Evolutionary conservation across 768 basidiomycete genomes (phyloP).

Genomic region (Russula sp.): DNA sequence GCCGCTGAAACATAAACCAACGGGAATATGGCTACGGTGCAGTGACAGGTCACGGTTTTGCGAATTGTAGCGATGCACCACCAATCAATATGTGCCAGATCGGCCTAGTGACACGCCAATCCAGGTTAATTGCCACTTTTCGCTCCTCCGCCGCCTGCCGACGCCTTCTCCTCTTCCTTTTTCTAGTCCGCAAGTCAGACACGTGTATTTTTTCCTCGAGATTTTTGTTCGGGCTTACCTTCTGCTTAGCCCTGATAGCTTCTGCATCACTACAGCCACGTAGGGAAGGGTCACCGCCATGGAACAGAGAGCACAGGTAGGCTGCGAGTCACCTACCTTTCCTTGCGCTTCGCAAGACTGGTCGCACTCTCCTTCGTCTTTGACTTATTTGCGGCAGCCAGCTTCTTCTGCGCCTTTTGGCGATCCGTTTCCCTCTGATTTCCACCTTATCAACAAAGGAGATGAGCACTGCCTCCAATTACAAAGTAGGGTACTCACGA

Average conservation of each 20-base stretch:
- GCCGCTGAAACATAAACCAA: neutral
- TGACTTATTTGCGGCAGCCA: constrained; percentile 48
- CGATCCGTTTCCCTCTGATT: constrained; percentile 81
- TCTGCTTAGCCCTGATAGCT: constrained; percentile 72
- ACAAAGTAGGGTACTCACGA: constrained; percentile 17
- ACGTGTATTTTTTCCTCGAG: too few species aligned
- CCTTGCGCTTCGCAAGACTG: constrained; percentile 64
- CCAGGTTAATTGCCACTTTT: constrained; percentile 34
- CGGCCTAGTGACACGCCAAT: constrained; percentile 19
- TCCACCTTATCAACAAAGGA: constrained; percentile 50
- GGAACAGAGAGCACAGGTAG: constrained; percentile 18
- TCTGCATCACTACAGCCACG: constrained; percentile 63
- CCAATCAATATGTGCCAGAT: constrained; percentile 28
- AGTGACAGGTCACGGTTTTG: constrained; percentile 17
- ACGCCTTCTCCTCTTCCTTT: constrained; percentile 37
- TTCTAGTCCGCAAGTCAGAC: constrained; percentile 31
- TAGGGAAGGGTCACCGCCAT: constrained; percentile 34
- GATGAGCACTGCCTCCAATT: neutral
- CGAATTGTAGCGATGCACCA: constrained; percentile 4
- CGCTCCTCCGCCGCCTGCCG: constrained; percentile 1
- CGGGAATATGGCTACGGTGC: neutral
- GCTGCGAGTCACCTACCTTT: constrained; percentile 52
- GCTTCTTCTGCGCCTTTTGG: constrained; percentile 69
- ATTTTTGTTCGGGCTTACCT: constrained; percentile 46
- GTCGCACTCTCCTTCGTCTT: constrained; percentile 71